Percentiles rank a stretch among this genome's conserved stretches.
Conservation (phyloP, 2,329 filamentous ascomycete genomes). For the Fusarium proliferatum region DNA sequence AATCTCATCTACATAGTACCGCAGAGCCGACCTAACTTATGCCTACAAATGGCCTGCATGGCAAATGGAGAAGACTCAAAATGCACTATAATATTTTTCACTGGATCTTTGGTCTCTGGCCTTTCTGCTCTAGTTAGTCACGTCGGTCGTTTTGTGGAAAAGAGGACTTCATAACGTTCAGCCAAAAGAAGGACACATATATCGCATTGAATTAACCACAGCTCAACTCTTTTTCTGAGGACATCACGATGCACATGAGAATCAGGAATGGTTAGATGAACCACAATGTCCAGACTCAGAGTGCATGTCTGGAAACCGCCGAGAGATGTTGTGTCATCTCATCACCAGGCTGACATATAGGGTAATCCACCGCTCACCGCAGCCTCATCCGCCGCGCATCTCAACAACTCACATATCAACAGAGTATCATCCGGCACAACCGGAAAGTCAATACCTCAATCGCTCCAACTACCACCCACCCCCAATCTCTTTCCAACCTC, state of each 20-base stretch:
- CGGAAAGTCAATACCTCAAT: not conserved
- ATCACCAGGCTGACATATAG: not conserved
- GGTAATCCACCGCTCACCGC: not conserved
- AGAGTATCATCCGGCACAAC: not conserved
- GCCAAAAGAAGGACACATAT: not conserved
- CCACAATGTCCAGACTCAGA: accelerated
- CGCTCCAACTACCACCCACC: not conserved
- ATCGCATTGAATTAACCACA: accelerated
- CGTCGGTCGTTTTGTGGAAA: accelerated
- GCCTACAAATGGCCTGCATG: not conserved
- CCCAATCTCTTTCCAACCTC: not conserved
- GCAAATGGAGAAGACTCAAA: not conserved
- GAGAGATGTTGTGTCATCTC: not conserved
- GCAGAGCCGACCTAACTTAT: not conserved
- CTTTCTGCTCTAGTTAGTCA: accelerated
- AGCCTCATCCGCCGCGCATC: not conserved
- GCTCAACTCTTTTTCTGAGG: not conserved
- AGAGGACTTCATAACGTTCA: accelerated
- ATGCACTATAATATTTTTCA: accelerated
- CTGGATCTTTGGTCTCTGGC: accelerated
- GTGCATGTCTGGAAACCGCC: accelerated
- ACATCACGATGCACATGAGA: accelerated
- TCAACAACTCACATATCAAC: not conserved
- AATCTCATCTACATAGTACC: accelerated
- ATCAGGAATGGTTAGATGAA: accelerated